phyloP scores from a whole-genome alignment of 2,329 filamentous ascomycete genomes.

The Xylariales sp. region DNA sequence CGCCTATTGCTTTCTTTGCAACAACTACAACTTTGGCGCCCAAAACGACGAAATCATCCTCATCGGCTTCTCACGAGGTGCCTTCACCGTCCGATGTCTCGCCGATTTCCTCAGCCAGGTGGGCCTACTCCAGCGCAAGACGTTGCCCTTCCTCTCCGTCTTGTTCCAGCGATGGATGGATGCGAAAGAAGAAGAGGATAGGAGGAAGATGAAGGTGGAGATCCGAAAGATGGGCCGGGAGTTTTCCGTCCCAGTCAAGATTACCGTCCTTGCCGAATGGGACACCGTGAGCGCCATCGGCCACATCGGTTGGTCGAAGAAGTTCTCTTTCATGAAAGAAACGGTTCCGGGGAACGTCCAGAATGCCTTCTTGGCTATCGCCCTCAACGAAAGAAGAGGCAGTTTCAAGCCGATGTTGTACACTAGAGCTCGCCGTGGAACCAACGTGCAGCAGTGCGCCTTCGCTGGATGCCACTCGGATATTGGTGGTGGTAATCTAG shows the following conservation, averaged over 20 bases:
- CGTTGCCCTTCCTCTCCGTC: conserved; percentile 22
- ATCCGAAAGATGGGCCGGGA: conserved; percentile 14
- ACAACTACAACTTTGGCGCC: conserved; percentile 35
- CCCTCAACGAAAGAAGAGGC: conserved; percentile 25
- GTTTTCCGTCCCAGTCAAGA: conserved; percentile 25
- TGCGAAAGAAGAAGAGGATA: conserved; percentile 17
- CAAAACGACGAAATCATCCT: conserved; percentile 52
- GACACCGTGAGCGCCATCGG: conserved; percentile 29
- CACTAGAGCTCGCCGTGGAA: conserved; percentile 14
- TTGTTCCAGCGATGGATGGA: conserved; percentile 29
- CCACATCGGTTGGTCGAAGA: conserved; percentile 21
- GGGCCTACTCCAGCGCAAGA: conserved; percentile 29
- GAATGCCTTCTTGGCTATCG: conserved; percentile 27
- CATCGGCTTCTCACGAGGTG: conserved; percentile 55
- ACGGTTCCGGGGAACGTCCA: conserved; percentile 25
- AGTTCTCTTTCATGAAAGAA: conserved; percentile 23
- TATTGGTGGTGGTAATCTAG: conserved; percentile 22
- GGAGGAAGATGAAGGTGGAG: conserved; percentile 21
- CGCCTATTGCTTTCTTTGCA: conserved; percentile 37
- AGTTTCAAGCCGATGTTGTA: conserved; percentile 30
- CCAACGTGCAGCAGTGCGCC: conserved; percentile 14
- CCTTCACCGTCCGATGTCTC: conserved; percentile 54
- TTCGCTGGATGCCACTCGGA: conserved; percentile 25
- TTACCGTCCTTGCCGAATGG: conserved; percentile 30
- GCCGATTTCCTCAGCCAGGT: conserved; percentile 48